Evolutionary conservation across 208 protist species (phyloP).

Genomic region (Acanthamoeba healyi): DNA sequence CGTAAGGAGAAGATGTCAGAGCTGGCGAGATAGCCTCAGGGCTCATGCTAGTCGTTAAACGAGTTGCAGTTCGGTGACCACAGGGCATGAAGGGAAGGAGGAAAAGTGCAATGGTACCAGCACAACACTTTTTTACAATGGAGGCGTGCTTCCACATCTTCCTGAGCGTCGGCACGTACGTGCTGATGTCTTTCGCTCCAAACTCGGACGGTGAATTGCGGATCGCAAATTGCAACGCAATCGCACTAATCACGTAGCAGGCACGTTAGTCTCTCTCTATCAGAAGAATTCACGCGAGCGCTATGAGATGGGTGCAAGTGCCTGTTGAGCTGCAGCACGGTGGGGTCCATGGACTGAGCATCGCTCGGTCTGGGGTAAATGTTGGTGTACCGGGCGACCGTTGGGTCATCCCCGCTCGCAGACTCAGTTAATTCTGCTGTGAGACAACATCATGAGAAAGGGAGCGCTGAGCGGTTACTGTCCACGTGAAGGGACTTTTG

Average conservation of each 20-base stretch:
- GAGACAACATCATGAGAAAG: background rate
- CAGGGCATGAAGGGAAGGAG: background rate
- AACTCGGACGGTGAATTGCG: constrained; percentile 31
- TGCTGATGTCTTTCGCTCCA: constrained; percentile 25
- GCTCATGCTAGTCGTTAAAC: no score
- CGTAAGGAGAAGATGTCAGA: background rate
- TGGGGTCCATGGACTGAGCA: constrained; percentile 29
- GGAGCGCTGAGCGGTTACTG: background rate
- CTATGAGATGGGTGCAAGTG: background rate
- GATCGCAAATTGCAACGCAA: constrained; percentile 49
- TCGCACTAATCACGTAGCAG: background rate
- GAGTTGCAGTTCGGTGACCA: background rate
- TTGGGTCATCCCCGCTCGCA: background rate
- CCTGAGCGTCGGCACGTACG: constrained; percentile 25
- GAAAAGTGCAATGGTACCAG: background rate
- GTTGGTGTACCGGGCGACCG: constrained; percentile 25
- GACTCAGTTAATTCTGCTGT: background rate
- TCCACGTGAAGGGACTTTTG: background rate
- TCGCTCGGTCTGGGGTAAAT: constrained; percentile 30
- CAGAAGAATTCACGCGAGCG: no score
- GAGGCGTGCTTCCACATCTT: constrained; percentile 67
- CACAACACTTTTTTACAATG: constrained; percentile 61
- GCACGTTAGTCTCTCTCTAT: background rate
- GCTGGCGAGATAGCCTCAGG: background rate
- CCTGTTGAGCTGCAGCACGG: constrained; percentile 61